These are phyloP conservation scores for Leccinum boreale DNA, from an alignment of 768 basidiomycete species.

Conservation along the genomic window DNA sequence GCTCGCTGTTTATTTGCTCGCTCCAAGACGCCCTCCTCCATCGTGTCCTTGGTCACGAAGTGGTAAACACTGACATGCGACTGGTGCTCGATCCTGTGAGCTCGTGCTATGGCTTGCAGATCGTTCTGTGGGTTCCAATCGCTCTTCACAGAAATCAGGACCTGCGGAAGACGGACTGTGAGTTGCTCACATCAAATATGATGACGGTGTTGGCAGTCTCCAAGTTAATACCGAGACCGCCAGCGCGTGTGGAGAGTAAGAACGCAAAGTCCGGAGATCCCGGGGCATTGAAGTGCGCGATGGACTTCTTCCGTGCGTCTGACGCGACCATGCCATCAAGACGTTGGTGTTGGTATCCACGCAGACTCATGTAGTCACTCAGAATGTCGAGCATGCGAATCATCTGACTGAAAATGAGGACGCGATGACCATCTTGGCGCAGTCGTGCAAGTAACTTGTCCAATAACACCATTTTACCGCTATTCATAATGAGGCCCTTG, in stretches of 20 bases:
- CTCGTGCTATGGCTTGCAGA: constrained; percentile 98
- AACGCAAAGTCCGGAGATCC: constrained; percentile 96
- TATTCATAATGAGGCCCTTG: constrained; percentile 97
- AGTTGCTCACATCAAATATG: constrained; percentile 85
- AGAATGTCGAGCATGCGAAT: constrained; percentile 98
- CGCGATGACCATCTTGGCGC: constrained; percentile 90
- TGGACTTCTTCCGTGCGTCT: constrained; percentile 90
- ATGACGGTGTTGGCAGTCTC: constrained; percentile 99
- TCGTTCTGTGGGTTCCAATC: constrained; percentile 99
- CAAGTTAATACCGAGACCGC: constrained; percentile 98
- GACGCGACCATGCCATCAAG: constrained; percentile 95
- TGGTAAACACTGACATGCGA: constrained; percentile 98
- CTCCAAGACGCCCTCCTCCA: constrained; percentile 98
- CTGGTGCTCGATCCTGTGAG: constrained; percentile 98
- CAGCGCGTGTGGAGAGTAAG: constrained; percentile 92
- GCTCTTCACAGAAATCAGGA: constrained; percentile 53
- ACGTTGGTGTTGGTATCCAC: constrained; percentile 91
- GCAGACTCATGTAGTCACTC: constrained; percentile 90
- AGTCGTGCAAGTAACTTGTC: constrained; percentile 94
- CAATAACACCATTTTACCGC: constrained; percentile 96
- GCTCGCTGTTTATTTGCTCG: constrained; percentile 97
- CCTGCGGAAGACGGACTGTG: background rate
- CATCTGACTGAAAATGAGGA: constrained; percentile 99
- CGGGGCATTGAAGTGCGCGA: constrained; percentile 94
- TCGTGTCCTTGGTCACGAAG: constrained; percentile 98